Base-by-base conservation (phyloP, 2,329 filamentous ascomycete species). In the Neofusicoccum laricinum region DNA sequence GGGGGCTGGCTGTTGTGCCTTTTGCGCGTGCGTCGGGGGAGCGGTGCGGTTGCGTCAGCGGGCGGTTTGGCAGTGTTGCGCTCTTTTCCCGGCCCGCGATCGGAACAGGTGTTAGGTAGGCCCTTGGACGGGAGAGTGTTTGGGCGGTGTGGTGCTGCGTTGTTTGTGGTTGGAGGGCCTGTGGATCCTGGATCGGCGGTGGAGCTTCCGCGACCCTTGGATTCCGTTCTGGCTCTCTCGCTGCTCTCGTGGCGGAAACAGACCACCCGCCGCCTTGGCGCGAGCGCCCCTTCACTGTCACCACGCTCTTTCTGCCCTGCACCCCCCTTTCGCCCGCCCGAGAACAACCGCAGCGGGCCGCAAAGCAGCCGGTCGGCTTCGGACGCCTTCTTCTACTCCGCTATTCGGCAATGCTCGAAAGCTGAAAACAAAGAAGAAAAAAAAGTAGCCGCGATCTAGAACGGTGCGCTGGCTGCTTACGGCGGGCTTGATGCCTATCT, bases 111-210 rank as follows among this genome's bases (percentile, higher is more conserved):
- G 15, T 41, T 25, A 10, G 25, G 45, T 32, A 19, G 61, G 7
- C 21, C 10, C 12, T 30, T 4, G 7, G 4, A 36, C 14, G 46
- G n/a, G 15, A 19, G 36, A 21, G 59, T 62, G 59, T 51, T 62
- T 62, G 25, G 46, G 59, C 53, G 53, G 53, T 58, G 53, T 58
- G 21, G 49, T 30, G 32, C 25, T 38, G 46, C 19, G 46, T 48
- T 63, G 61, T 34, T 51, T 61, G 57, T 59, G 55, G 55, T 32
- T 49, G 17, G 55, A 30, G 57, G 25, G 57, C 11, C 38, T 17
- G 43, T 53, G 45, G 55, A 59, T 59, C 40, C 14, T n/a, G 61
- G 49, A 57, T 64, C 61, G 61, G 61, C 49, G 50, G 61, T 64
- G 61, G 50, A 53, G 61, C 32, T 34, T 45, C 21, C 25, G 40